Conservation (phyloP, 139 green algal genomes). For the Desmodesmus armatus region DNA sequence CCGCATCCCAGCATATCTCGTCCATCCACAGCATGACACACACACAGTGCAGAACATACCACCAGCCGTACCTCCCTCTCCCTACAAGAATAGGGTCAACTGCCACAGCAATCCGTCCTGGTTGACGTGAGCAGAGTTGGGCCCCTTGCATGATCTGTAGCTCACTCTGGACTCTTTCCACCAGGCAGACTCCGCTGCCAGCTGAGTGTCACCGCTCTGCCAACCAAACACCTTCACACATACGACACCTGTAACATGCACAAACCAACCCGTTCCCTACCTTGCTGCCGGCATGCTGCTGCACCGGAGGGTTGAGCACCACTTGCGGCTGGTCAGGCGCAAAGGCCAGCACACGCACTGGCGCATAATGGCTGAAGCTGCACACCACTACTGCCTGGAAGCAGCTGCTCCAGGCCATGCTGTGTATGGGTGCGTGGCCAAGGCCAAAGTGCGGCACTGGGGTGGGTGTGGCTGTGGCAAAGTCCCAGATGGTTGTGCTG, state of each 20-base stretch:
- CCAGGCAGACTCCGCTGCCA: neutral
- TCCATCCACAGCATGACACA: neutral
- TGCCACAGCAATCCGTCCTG: no score
- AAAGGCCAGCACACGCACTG: conserved; percentile 50
- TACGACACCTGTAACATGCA: neutral
- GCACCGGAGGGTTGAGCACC: neutral
- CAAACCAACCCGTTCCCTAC: neutral
- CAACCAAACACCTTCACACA: neutral
- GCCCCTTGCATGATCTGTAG: no score
- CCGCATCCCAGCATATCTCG: neutral
- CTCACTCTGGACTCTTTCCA: neutral
- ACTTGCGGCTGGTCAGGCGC: conserved; percentile 16
- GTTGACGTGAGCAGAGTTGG: no score
- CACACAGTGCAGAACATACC: neutral
- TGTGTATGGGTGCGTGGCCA: conserved; percentile 42
- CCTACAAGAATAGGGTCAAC: no score
- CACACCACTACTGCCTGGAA: conserved; percentile 55
- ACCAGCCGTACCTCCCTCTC: neutral
- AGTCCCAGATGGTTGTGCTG: conserved; percentile 39
- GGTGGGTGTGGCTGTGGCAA: conserved; percentile 48
- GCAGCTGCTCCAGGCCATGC: conserved; percentile 52
- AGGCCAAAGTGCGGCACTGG: conserved; percentile 46
- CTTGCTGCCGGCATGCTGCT: neutral
- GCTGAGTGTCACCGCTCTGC: neutral
- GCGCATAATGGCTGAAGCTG: conserved; percentile 56